These are phyloP conservation scores for Geotrichum cucujoidarum DNA, from an alignment of 1,139 yeast genomes.

Conservation along the genomic window DNA sequence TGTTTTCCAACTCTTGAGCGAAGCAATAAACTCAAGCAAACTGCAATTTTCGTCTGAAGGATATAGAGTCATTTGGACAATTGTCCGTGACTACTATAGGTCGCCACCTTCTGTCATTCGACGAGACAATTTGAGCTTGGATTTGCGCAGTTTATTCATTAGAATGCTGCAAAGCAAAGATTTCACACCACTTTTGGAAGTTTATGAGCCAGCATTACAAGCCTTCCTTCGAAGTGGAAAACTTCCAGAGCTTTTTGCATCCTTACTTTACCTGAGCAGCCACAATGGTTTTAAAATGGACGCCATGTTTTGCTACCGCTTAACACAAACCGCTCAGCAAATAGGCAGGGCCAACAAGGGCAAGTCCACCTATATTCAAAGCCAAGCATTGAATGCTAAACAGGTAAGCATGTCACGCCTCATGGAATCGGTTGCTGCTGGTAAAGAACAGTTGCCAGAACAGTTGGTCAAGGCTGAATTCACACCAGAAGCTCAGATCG, in stretches of 20 bases:
- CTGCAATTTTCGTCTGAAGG: constrained; percentile 22
- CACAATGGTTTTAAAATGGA: constrained; percentile 16
- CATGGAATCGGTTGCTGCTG: not conserved
- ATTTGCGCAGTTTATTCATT: constrained; percentile 5
- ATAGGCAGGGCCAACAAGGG: not conserved
- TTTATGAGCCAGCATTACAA: constrained; percentile 28
- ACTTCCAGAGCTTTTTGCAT: constrained; percentile 24
- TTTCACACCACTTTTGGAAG: constrained; percentile 24
- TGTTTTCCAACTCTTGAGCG: constrained; percentile 21
- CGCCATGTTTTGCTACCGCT: constrained; percentile 1
- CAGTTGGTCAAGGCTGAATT: constrained; percentile 3
- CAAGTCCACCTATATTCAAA: not conserved
- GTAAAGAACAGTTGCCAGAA: not conserved
- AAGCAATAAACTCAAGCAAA: constrained; percentile 8
- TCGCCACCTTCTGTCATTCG: not conserved
- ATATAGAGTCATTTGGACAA: constrained; percentile 27
- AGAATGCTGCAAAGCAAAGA: constrained; percentile 18
- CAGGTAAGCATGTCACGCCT: not conserved
- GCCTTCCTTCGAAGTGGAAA: constrained; percentile 27
- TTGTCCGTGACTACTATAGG: constrained; percentile 27
- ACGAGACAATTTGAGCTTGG: not conserved
- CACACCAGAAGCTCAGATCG: constrained; percentile 5
- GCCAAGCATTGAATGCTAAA: not conserved
- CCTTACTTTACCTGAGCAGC: constrained; percentile 26
- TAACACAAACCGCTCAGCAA: constrained; percentile 6